These are phyloP conservation scores for Allium cepa DNA, from an alignment of 106 monocot genomes.

Conservation along the genomic window DNA sequence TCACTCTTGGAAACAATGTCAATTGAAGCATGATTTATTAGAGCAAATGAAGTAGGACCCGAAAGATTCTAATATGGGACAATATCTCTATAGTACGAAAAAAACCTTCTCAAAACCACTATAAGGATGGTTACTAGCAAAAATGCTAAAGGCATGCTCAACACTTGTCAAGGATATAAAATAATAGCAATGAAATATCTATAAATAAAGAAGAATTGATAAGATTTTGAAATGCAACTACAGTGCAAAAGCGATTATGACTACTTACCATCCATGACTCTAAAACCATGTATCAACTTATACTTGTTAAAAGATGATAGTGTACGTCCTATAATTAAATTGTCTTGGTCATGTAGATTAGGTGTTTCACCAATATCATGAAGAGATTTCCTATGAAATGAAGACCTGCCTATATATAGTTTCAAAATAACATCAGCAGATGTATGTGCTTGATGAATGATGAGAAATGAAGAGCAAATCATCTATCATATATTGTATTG, in stretches of 20 bases:
- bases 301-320: conserved; percentile 91
- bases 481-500: not conserved
- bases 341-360: conserved; percentile 96
- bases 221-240: not conserved
- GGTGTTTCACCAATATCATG: conserved; percentile 58
- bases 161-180: conserved; percentile 58
- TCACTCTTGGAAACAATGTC: conserved; percentile 75
- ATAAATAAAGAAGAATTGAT: not conserved
- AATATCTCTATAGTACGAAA: conserved; percentile 70
- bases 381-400: conserved; percentile 71
- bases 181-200: conserved; percentile 3
- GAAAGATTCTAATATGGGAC: conserved; percentile 68
- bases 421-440: conserved; percentile 1
- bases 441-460: not conserved
- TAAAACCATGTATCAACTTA: conserved; percentile 91
- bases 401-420: conserved; percentile 41
- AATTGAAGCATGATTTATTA: conserved; percentile 68
- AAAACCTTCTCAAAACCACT: conserved; percentile 90
- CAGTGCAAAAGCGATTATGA: not conserved
- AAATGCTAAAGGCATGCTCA: conserved; percentile 79
- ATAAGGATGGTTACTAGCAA: conserved; percentile 55
- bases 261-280: conserved; percentile 84
- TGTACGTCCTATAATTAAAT: conserved; percentile 89
- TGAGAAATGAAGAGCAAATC: not conserved
- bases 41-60: conserved; percentile 96